phyloP scores from a whole-genome alignment of 2,329 filamentous ascomycete genomes.

The Xylaria sp. region DNA sequence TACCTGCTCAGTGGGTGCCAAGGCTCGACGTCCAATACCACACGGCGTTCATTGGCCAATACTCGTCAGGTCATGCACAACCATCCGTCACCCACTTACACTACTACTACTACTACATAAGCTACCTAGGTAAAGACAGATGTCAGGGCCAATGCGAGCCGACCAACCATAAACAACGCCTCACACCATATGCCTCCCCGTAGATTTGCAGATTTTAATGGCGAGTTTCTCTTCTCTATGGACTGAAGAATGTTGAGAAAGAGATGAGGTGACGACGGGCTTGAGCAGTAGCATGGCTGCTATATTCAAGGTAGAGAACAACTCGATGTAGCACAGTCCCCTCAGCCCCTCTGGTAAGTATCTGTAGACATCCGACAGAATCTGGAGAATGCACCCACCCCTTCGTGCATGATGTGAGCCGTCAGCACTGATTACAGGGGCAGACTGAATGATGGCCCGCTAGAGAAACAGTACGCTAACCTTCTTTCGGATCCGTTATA shows the following conservation, averaged over 20 bases:
- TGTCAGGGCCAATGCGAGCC: conserved; percentile 6
- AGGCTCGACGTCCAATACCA: conserved; percentile 7
- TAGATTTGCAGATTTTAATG: not conserved
- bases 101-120: not conserved
- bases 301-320: not conserved
- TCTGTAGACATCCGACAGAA: not conserved
- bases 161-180: conserved; percentile 11
- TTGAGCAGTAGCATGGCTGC: not conserved
- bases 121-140: not conserved
- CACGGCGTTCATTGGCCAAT: conserved; percentile 6
- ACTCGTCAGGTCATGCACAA: conserved; percentile 4
- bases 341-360: no score
- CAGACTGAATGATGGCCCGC: no score
- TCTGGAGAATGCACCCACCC: conserved; percentile 8
- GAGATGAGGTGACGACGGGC: not conserved
- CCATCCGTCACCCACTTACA: not conserved
- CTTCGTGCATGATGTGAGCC: not conserved
- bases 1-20: not conserved
- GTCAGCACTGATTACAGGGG: not conserved
- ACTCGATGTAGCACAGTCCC: not conserved
- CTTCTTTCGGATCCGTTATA: not conserved
- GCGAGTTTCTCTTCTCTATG: not conserved
- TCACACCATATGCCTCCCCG: not conserved
- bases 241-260: no score
- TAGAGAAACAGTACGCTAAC: not conserved